Evolutionary conservation across 352 stramenopile species (phyloP), one percentile per base, ranked within the genome.

Genomic region (Plasmopara halstedii): DNA sequence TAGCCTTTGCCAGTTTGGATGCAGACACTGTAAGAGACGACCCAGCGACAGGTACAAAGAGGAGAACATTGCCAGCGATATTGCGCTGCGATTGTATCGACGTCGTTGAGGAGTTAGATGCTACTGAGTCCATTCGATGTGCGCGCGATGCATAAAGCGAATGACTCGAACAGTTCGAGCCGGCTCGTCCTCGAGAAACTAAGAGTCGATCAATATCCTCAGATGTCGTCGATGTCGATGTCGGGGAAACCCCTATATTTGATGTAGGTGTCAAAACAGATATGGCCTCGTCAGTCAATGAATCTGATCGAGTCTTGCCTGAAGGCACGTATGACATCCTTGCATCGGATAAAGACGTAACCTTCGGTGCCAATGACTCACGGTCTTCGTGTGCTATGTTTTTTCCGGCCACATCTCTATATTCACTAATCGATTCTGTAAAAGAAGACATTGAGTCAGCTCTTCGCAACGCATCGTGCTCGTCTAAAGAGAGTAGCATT

Each of bases 11-110:
- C 20, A 88, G 63, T 39, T 84, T 87, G 15, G 46, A 60, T 29
- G 83, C 73, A 5, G 74, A 88, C 7, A 75, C 62, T 20, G 71
- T 76, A 42, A 89, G 76, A 10, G 70, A 70, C 4, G 80, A 89
- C 2, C 75, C 75, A 18, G 73, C 72, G 0, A 70, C 71, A 7
- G 74, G 67, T 14, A 88, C 73, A 46, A 91, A 88, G 11, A 91
- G 60, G 26, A 88, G 38, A 2, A 91, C 71, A 32, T 91, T 88
- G 20, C 60, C 45, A 14, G 29, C 50, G 10, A 21, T 64, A 26
- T 33, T 73, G n/a, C 58, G 32, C 9, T 60, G 56, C 3, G 67
- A 54, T 13, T 70, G 41, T 4, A 45, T 48, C 6, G 55, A 47
- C 15, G 53, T 51, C 27, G 56, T 56, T 19, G 67, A 68, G 13